Conservation (phyloP, 352 stramenopile genomes). For the Phytophthora chlamydospora region DNA sequence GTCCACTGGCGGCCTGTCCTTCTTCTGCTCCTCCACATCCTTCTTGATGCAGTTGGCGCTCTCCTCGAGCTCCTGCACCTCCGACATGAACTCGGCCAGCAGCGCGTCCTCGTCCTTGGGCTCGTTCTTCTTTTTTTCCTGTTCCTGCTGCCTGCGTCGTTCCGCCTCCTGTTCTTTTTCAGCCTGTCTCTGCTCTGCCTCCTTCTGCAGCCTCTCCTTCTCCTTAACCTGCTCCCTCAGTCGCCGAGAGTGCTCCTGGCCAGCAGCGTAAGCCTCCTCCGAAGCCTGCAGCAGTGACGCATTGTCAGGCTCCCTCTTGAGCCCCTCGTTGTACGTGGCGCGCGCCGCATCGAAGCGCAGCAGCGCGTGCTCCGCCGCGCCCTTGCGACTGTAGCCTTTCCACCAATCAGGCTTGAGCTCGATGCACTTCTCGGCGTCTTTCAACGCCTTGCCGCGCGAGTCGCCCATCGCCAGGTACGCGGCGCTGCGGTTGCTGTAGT, state of each 20-base stretch:
- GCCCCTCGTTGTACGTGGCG: conserved; percentile 69
- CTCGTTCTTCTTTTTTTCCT: conserved; percentile 31
- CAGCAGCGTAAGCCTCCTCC: conserved; percentile 77
- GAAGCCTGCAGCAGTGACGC: conserved; percentile 62
- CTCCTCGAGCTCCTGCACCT: conserved; percentile 86
- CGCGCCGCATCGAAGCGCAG: conserved; percentile 76
- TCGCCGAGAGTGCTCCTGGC: conserved; percentile 63
- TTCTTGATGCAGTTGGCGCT: conserved; percentile 83
- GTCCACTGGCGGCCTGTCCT: conserved; percentile 63
- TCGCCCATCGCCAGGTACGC: conserved; percentile 83
- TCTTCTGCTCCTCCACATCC: conserved; percentile 31
- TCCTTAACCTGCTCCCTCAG: conserved; percentile 64
- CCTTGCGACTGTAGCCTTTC: conserved; percentile 89
- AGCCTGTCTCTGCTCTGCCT: conserved; percentile 39
- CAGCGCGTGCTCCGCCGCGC: conserved; percentile 78
- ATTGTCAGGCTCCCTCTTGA: conserved; percentile 78
- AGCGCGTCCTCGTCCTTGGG: conserved; percentile 64
- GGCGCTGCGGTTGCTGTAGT: conserved; percentile 87
- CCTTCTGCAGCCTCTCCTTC: conserved; percentile 42
- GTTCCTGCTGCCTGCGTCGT: conserved; percentile 6
- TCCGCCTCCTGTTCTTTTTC: conserved; percentile 21
- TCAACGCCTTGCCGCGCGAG: conserved; percentile 78
- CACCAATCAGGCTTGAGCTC: conserved; percentile 81
- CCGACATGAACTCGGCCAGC: conserved; percentile 82
- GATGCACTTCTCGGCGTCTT: conserved; percentile 82